Evolutionary conservation across 257 asterid genomes (phyloP).

Genomic region (Solanum microdontum): DNA sequence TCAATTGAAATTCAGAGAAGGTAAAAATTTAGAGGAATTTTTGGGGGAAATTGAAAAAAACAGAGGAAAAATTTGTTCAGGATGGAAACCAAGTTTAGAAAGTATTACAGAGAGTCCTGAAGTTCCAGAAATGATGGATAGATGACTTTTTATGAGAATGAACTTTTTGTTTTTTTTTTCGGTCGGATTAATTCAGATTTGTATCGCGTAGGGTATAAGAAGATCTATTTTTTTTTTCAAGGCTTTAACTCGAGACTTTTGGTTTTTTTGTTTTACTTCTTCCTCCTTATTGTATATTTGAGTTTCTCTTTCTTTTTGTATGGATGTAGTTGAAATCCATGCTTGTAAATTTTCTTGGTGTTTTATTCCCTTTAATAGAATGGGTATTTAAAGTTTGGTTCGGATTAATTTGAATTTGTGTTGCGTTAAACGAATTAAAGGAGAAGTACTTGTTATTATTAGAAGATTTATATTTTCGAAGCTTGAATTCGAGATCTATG

Average conservation of each 20-base stretch:
- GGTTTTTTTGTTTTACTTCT: not conserved
- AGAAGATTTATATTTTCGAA: not conserved
- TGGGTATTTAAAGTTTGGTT: not conserved
- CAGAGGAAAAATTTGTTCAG: slow-evolving; percentile 1
- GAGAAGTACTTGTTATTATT: not conserved
- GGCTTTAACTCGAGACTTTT: not conserved
- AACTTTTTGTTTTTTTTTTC: not conserved
- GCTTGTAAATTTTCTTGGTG: not conserved
- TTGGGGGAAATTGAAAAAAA: slow-evolving; percentile 50
- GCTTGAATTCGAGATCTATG: not conserved
- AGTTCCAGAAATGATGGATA: slow-evolving; percentile 22
- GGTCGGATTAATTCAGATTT: not conserved
- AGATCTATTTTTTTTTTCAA: not conserved
- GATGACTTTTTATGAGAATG: not conserved
- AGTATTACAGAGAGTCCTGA: slow-evolving; percentile 56
- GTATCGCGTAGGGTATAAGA: fast-evolving
- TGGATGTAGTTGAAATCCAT: not conserved
- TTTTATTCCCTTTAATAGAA: not conserved
- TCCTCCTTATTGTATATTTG: not conserved
- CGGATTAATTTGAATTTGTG: not conserved
- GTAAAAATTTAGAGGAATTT: slow-evolving; percentile 39
- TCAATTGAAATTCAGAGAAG: slow-evolving; percentile 27
- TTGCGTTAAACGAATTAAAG: not conserved
- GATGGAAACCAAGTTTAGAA: slow-evolving; percentile 68
- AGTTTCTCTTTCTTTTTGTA: not conserved